Evolutionary conservation across 2,329 filamentous ascomycete genomes (phyloP).

Genomic region (Colletotrichum zoysiae): DNA sequence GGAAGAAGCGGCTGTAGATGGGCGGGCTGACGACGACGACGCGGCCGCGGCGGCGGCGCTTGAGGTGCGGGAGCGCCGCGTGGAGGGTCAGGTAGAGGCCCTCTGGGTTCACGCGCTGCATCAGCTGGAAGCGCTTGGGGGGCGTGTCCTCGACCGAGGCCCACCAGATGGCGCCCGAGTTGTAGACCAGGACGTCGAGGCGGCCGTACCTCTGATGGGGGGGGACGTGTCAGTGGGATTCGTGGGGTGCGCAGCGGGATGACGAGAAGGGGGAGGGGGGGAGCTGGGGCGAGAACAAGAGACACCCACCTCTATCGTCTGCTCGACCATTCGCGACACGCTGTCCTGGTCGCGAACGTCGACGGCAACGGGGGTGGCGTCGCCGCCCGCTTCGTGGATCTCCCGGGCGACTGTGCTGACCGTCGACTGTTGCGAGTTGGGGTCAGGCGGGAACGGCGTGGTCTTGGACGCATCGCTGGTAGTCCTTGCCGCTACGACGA

Average conservation of each 20-base stretch:
- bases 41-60: conserved; percentile 64
- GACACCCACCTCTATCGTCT: conserved; percentile 64
- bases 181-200: conserved; percentile 84
- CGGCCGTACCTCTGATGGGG: conserved; percentile 64
- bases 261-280: neutral
- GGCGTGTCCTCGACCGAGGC: conserved; percentile 79
- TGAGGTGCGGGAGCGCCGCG: conserved; percentile 75
- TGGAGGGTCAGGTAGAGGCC: conserved; percentile 82
- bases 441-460: conserved; percentile 77
- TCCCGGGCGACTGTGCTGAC: conserved; percentile 85
- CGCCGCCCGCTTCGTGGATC: conserved; percentile 73
- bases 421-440: conserved; percentile 80
- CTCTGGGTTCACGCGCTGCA: conserved; percentile 81
- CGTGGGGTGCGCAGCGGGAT: neutral
- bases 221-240: neutral
- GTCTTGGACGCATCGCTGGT: conserved; percentile 71
- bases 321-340: conserved; percentile 69
- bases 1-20: conserved; percentile 87
- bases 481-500: conserved; percentile 83
- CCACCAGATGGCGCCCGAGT: conserved; percentile 90
- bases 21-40: conserved; percentile 86
- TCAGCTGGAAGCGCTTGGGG: conserved; percentile 77
- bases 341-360: conserved; percentile 76
- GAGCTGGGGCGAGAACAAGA: conserved; percentile 11
- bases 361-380: conserved; percentile 74